A percentile compares a stretch with the other conserved stretches of the same genome.
phyloP scores from a whole-genome alignment of 148 eudicot genomes.

The Diospyros lotus region DNA sequence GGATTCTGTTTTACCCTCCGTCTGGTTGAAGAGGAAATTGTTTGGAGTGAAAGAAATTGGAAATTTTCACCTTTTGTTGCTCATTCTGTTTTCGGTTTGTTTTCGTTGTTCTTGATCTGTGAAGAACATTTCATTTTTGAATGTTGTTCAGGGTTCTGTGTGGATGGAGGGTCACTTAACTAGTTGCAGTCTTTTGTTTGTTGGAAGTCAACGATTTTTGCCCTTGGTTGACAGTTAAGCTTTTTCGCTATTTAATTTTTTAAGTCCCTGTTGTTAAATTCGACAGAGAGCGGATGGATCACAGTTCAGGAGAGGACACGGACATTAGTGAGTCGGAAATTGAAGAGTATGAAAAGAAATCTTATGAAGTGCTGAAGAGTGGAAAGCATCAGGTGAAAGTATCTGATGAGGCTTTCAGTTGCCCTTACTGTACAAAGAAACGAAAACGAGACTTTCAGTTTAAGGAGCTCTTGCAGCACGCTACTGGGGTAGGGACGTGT shows the following conservation, averaged over 20 bases:
- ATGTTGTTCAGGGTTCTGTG: not conserved
- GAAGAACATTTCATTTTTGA: not conserved
- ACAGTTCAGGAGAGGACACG: slow-evolving; percentile 65
- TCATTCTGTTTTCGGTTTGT: no score
- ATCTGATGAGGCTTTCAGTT: slow-evolving; percentile 54
- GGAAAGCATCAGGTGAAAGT: slow-evolving; percentile 50
- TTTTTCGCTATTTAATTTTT: not conserved
- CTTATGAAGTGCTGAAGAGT: slow-evolving; percentile 59
- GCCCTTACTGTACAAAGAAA: slow-evolving; percentile 83
- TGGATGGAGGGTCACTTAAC: not conserved
- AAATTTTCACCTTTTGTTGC: no score
- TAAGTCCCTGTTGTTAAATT: not conserved
- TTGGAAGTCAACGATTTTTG: not conserved
- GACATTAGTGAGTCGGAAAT: slow-evolving; percentile 78
- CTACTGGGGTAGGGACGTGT: slow-evolving; percentile 65
- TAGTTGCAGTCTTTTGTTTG: not conserved
- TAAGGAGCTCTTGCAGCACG: slow-evolving; percentile 83
- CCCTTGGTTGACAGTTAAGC: not conserved
- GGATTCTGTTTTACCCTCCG: not conserved
- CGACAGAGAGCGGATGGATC: slow-evolving; percentile 33
- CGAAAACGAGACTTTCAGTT: slow-evolving; percentile 60
- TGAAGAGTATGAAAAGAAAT: slow-evolving; percentile 60
- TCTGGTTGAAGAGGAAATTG: not conserved
- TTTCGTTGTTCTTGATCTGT: not conserved
- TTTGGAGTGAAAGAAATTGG: not conserved